Evolutionary conservation across 2,329 filamentous ascomycete species (phyloP), one percentile per base, ranked within the genome.

Genomic region (Lomentospora prolificans): DNA sequence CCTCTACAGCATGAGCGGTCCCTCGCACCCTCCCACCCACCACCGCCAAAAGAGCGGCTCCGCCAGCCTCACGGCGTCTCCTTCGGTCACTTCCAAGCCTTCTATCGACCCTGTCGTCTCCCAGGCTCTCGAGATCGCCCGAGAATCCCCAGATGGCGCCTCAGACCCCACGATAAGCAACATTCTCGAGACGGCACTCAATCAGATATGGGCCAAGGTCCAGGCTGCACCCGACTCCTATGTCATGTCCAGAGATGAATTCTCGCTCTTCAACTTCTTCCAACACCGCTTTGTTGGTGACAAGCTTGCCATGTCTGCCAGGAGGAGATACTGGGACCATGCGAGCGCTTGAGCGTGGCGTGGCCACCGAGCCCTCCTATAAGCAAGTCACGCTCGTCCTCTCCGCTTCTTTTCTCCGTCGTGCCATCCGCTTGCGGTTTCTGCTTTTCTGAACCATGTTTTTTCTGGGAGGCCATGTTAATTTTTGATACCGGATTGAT

Each of bases 231-330:
- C 87, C 1, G 71, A 79, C 53, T 74, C 75, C n/a, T 95, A 92
- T 69, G 70, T 94, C 60, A 83, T 95, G 74, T 82, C 75, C 31
- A 75, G 79, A 59, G 83, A 89, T 69, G 89, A 95, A 70, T 95
- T 94, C 64, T 82, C 87, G 55, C 78, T 95, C 58, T 90, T 95
- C 80, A 95, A 94, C 74, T 92, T 86, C 69, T 92, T 87, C 68
- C 85, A 87, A 59, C 70, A 79, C 59, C 80, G 85, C 8, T 90
- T 86, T 65, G 67, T 72, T 28, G 79, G 80, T 58, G 68, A 78
- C 60, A 65, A 71, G 60, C 62, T 72, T n/a, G 75, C 75, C 41
- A 64, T 71, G n/a, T 69, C 66, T 36, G 79, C 79, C 17, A 71
- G 72, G 59, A 74, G 67, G 61, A 69, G 77, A 57, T 82, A 76